A percentile compares a stretch with the other conserved stretches of the same genome.
Evolutionary conservation across 2,329 filamentous ascomycete species (phyloP).

Genomic region (Aureobasidium sp.): DNA sequence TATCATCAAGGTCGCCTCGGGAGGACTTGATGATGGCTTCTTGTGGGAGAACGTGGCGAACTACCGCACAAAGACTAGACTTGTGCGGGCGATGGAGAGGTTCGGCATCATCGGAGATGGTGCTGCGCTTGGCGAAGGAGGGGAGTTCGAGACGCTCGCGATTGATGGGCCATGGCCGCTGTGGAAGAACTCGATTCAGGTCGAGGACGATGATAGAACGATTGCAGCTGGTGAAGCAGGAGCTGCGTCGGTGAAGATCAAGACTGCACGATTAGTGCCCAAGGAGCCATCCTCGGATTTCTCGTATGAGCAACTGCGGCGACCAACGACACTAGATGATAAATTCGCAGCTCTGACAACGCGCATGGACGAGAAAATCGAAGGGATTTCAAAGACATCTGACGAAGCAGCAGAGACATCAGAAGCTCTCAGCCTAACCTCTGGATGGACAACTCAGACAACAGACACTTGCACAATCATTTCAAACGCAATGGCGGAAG

Average conservation of each 20-base stretch:
- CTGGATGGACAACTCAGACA: background rate
- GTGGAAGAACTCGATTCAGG: slow-evolving; percentile 62
- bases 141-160: slow-evolving; percentile 91
- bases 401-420: background rate
- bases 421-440: background rate
- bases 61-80: slow-evolving; percentile 33
- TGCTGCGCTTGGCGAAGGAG: slow-evolving; percentile 80
- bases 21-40: slow-evolving; percentile 70
- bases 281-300: slow-evolving; percentile 23
- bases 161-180: slow-evolving; percentile 65
- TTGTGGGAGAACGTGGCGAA: slow-evolving; percentile 74
- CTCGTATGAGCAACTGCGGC: slow-evolving; percentile 33
- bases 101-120: slow-evolving; percentile 60
- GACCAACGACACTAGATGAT: slow-evolving; percentile 59
- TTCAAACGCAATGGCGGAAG: slow-evolving; percentile 23
- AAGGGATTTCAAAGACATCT: background rate
- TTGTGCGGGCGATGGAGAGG: slow-evolving; percentile 49
- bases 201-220: slow-evolving; percentile 46
- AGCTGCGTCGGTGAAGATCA: slow-evolving; percentile 61
- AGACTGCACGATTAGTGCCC: slow-evolving; percentile 44
- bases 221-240: slow-evolving; percentile 64
- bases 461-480: slow-evolving; percentile 17
- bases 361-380: background rate
- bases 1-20: slow-evolving; percentile 90
- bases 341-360: slow-evolving; percentile 42